phyloP scores from a whole-genome alignment of 176 grass and related monocot species.

The Bromus sterilis region DNA sequence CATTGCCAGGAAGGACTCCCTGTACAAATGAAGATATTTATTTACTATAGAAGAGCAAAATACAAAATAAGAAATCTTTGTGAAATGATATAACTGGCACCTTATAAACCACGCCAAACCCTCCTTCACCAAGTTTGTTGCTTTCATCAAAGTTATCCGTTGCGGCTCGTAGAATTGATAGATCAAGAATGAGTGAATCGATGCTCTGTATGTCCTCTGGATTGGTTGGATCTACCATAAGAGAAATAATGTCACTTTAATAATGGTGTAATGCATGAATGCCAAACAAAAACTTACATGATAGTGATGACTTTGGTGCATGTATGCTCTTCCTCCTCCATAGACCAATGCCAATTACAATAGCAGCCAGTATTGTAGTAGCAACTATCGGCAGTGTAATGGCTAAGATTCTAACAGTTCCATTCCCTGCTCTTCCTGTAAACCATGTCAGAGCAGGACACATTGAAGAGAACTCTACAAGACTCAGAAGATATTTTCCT shows the following conservation, averaged over 20 bases:
- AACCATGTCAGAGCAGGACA: background rate
- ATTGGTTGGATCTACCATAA: background rate
- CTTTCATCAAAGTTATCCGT: slow-evolving; percentile 39
- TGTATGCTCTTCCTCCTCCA: slow-evolving; percentile 16
- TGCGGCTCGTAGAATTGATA: slow-evolving; percentile 23
- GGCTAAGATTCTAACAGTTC: background rate
- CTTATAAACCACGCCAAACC: slow-evolving; percentile 47
- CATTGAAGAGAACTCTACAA: background rate
- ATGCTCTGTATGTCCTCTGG: slow-evolving; percentile 17
- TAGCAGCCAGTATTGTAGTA: background rate
- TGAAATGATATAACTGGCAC: background rate
- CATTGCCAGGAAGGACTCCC: slow-evolving; percentile 42
- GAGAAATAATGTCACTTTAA: background rate
- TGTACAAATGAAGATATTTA: slow-evolving; percentile 10
- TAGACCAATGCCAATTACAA: slow-evolving; percentile 4
- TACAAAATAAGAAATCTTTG: background rate
- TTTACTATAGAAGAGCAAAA: background rate
- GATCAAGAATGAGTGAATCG: slow-evolving; percentile 27
- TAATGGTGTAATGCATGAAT: background rate
- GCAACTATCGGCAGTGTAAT: slow-evolving; percentile 25
- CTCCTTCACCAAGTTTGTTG: slow-evolving; percentile 61
- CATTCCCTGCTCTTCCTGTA: slow-evolving; percentile 1
- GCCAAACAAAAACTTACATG: slow-evolving; percentile 7
- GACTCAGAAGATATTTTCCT: background rate
- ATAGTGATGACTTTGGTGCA: background rate